Conservation (phyloP, 345 rosid genomes). For the Bruguiera gymnorhiza region DNA sequence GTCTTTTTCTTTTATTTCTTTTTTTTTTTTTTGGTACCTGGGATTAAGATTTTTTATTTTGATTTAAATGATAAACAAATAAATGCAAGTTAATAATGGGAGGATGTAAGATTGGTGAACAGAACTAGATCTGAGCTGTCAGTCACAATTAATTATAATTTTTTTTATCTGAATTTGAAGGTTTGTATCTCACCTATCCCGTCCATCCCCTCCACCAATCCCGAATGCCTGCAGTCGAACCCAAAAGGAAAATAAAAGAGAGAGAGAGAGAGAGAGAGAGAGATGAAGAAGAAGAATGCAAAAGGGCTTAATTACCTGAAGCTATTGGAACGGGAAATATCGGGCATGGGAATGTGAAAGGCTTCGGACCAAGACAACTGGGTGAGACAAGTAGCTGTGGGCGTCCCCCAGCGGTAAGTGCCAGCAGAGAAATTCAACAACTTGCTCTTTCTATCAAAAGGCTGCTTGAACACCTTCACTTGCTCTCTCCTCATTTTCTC, state of each 20-base stretch:
- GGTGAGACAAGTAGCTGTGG: slow-evolving; percentile 63
- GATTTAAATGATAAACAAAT: no score
- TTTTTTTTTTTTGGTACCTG: no score
- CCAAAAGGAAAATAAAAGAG: not conserved
- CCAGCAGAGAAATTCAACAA: slow-evolving; percentile 55
- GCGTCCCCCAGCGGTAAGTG: slow-evolving; percentile 93
- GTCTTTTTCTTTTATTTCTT: no score
- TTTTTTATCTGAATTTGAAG: no score
- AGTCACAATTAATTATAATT: no score
- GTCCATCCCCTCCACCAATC: no score
- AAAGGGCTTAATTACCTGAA: slow-evolving; percentile 15
- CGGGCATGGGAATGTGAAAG: slow-evolving; percentile 80
- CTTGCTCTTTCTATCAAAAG: slow-evolving; percentile 57
- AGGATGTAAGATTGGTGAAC: no score
- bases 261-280: not conserved
- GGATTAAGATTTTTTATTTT: no score
- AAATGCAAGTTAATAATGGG: no score
- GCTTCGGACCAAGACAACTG: slow-evolving; percentile 96
- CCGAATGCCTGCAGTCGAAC: no score
- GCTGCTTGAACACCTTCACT: slow-evolving; percentile 61
- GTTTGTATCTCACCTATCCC: no score
- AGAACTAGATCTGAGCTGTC: no score
- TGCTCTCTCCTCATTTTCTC: slow-evolving; percentile 74
- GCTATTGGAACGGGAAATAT: slow-evolving; percentile 37
- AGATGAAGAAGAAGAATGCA: not conserved